Conservation (phyloP, 768 basidiomycete genomes). For the Myochromella boudieri region DNA sequence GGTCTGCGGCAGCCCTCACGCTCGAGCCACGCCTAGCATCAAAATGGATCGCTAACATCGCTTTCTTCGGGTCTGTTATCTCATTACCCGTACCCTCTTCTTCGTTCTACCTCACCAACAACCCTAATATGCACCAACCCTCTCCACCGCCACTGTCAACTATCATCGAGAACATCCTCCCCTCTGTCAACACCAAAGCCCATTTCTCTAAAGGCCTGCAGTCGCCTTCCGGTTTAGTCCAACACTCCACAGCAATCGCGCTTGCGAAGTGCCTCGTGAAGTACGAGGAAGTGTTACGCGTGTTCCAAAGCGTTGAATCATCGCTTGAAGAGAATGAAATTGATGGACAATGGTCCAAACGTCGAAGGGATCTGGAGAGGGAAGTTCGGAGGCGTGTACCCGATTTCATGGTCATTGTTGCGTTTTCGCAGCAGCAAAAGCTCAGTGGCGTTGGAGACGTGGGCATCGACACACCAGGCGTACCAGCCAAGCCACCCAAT, state of each 20-base stretch:
- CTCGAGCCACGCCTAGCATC: constrained; percentile 86
- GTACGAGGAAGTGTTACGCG: constrained; percentile 50
- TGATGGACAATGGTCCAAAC: constrained; percentile 71
- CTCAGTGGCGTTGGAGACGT: too few species aligned
- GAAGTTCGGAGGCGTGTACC: constrained; percentile 79
- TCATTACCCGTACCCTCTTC: constrained; percentile 69
- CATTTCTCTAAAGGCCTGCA: constrained; percentile 84
- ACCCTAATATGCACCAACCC: constrained; percentile 56
- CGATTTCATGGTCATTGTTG: constrained; percentile 84
- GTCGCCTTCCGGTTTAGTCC: constrained; percentile 70
- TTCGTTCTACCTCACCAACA: constrained; percentile 57
- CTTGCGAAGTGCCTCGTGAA: constrained; percentile 78
- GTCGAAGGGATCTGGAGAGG: constrained; percentile 67
- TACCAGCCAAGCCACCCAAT: constrained; percentile 16
- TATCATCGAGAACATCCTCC: constrained; percentile 79
- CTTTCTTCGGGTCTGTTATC: constrained; percentile 77
- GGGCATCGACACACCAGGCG: not conserved
- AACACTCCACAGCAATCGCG: constrained; percentile 80
- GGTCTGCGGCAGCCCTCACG: constrained; percentile 65
- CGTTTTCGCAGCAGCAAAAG: constrained; percentile 74
- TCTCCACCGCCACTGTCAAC: constrained; percentile 70
- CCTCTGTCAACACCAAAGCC: constrained; percentile 63
- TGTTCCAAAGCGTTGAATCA: constrained; percentile 46
- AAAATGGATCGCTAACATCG: constrained; percentile 89
- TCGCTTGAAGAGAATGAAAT: constrained; percentile 61